Percentiles rank a stretch among this genome's conserved stretches.
phyloP scores from a whole-genome alignment of 805 yeast species.

The Pichia manshurica region DNA sequence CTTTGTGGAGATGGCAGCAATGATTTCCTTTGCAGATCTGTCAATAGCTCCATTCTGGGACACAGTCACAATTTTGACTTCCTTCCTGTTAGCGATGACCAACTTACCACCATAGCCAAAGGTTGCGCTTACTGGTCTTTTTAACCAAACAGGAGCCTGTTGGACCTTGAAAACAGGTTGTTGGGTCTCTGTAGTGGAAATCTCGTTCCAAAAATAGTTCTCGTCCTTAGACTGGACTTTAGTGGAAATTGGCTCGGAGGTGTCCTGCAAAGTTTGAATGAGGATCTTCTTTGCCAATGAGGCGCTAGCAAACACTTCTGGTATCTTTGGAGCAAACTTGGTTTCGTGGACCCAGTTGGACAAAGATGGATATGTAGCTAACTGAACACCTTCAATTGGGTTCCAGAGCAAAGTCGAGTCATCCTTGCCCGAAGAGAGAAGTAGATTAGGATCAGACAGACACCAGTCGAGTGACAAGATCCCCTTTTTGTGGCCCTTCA shows the following conservation, averaged over 20 bases:
- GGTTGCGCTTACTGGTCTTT: constrained; percentile 62
- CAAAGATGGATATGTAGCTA: constrained; percentile 86
- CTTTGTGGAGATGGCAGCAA: constrained; percentile 50
- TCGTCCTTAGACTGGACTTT: constrained; percentile 43
- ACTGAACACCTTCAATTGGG: constrained; percentile 62
- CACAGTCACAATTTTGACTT: constrained; percentile 26
- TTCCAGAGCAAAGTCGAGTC: constrained; percentile 87
- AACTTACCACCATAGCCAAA: constrained; percentile 96
- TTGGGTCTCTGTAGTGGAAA: constrained; percentile 60
- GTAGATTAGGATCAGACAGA: constrained; percentile 64
- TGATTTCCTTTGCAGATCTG: constrained; percentile 37
- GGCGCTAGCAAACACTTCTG: constrained; percentile 85
- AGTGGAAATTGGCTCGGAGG: constrained; percentile 50
- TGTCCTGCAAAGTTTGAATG: constrained; percentile 85
- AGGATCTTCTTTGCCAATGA: constrained; percentile 79
- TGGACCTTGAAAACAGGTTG: constrained; percentile 65
- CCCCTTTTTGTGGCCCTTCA: constrained; percentile 83
- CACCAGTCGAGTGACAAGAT: constrained; percentile 94
- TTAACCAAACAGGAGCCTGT: constrained; percentile 90
- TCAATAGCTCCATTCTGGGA: constrained; percentile 33
- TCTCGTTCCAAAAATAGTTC: constrained; percentile 80
- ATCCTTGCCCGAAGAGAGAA: constrained; percentile 90
- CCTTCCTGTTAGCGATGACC: constrained; percentile 40
- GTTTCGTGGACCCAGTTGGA: constrained; percentile 93
- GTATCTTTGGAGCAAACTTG: constrained; percentile 78